phyloP scores from a whole-genome alignment of 495 filamentous ascomycete genomes.

The Aspergillus leporis region DNA sequence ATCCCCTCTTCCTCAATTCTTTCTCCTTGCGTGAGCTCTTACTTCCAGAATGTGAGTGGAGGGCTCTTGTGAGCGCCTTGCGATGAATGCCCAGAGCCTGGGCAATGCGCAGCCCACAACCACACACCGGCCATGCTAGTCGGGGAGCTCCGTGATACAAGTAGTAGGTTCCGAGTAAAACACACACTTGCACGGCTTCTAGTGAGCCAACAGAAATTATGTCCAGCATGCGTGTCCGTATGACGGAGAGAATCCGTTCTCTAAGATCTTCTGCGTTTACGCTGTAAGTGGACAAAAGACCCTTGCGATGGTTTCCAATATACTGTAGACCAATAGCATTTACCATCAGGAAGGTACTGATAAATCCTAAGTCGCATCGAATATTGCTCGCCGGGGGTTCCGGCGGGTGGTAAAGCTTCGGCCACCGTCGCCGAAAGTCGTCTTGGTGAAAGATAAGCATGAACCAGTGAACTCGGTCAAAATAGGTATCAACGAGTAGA shows the following conservation, averaged over 20 bases:
- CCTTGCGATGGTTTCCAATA: slow-evolving; percentile 12
- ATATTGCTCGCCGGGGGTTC: neutral
- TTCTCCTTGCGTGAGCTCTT: slow-evolving; percentile 12
- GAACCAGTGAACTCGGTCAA: slow-evolving; percentile 42
- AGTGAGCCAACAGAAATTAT: slow-evolving; percentile 28
- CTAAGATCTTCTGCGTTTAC: slow-evolving; percentile 22
- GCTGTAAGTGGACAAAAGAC: slow-evolving; percentile 9
- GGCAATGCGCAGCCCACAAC: slow-evolving; percentile 35
- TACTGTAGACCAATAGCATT: slow-evolving; percentile 36
- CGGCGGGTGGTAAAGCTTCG: slow-evolving; percentile 19
- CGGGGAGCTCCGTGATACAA: slow-evolving; percentile 35
- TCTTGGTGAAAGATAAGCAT: slow-evolving; percentile 39
- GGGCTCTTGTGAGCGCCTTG: slow-evolving; percentile 2
- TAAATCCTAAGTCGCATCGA: slow-evolving; percentile 18
- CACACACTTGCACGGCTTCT: slow-evolving; percentile 35
- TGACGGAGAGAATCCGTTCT: slow-evolving; percentile 21
- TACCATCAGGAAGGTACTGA: slow-evolving; percentile 31
- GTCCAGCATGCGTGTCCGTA: slow-evolving; percentile 22
- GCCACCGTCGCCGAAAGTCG: slow-evolving; percentile 34
- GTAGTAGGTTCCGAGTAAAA: slow-evolving; percentile 39
- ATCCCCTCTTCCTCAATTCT: slow-evolving; percentile 38
- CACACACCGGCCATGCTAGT: slow-evolving; percentile 41
- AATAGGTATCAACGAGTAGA: slow-evolving; percentile 39
- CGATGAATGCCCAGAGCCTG: slow-evolving; percentile 40
- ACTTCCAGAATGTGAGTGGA: neutral